A percentile compares a stretch with the other conserved stretches of the same genome.
Conservation (phyloP, 2,329 filamentous ascomycete species). For the Coniochaeta sp. region DNA sequence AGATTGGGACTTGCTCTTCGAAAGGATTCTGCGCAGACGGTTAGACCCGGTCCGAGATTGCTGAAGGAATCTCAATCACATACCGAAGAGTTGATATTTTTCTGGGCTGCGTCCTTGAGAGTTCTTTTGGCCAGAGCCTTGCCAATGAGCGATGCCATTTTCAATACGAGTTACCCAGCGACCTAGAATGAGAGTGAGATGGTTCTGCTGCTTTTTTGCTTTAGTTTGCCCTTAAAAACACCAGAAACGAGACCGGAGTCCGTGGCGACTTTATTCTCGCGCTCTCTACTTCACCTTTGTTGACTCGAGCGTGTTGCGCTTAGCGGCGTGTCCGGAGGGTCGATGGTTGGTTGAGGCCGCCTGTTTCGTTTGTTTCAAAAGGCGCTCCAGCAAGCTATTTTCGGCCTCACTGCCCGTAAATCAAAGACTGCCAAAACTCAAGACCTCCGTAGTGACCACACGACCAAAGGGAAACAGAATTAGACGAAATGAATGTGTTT, state of each 20-base stretch:
- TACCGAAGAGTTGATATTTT: conserved; percentile 14
- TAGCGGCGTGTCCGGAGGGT: background rate
- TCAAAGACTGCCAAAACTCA: background rate
- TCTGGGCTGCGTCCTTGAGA: conserved; percentile 11
- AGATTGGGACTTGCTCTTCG: conserved; percentile 74
- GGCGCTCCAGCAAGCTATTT: background rate
- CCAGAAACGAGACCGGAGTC: background rate
- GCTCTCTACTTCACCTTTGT: background rate
- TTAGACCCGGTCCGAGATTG: background rate
- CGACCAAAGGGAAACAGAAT: background rate
- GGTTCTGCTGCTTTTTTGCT: background rate
- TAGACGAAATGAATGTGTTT: background rate
- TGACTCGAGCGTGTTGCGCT: background rate
- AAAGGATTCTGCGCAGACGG: conserved; percentile 65
- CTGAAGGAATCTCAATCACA: background rate
- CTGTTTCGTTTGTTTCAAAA: conserved; percentile 3
- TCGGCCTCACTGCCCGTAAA: background rate
- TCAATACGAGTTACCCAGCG: background rate
- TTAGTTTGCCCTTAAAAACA: background rate
- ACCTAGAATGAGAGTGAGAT: background rate
- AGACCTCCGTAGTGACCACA: background rate
- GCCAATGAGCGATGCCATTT: conserved; percentile 3
- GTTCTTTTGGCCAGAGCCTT: conserved; percentile 11
- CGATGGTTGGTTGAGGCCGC: conserved; percentile 1
- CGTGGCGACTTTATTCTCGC: background rate